A percentile compares a stretch with the other conserved stretches of the same genome.
Conservation (phyloP, 768 basidiomycete genomes). For the Trametes cubensis region DNA sequence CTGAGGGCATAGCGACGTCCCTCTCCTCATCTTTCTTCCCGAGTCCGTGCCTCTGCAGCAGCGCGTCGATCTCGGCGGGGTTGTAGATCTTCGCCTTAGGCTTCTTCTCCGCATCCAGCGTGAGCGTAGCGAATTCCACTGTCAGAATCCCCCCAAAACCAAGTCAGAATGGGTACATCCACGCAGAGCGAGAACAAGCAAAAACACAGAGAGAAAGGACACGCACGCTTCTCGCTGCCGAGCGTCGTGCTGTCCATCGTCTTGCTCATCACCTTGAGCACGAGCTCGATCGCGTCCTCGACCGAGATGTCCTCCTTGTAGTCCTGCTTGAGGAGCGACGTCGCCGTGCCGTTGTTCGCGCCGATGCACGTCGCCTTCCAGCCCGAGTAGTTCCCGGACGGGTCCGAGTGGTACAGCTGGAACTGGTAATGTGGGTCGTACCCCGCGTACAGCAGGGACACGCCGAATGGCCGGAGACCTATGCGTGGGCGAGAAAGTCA, state of each 20-base stretch:
- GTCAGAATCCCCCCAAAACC: background rate
- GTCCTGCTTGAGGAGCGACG: constrained; percentile 95
- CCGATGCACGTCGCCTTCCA: constrained; percentile 99
- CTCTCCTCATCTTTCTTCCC: constrained; percentile 87
- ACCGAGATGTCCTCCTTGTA: constrained; percentile 94
- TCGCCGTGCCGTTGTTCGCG: constrained; percentile 96
- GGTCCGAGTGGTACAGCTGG: constrained; percentile 98
- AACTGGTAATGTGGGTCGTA: constrained; percentile 95
- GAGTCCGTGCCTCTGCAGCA: constrained; percentile 77
- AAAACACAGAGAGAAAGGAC: constrained; percentile 11
- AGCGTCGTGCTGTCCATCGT: constrained; percentile 99
- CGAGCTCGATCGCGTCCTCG: constrained; percentile 91
- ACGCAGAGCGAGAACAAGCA: background rate
- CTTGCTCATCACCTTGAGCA: constrained; percentile 96
- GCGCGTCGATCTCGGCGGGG: constrained; percentile 83
- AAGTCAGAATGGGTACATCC: constrained; percentile 1
- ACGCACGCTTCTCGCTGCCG: constrained; percentile 92
- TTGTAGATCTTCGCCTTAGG: constrained; percentile 92
- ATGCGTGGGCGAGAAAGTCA: constrained; percentile 3
- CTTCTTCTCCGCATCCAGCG: constrained; percentile 73
- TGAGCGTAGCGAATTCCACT: constrained; percentile 98
- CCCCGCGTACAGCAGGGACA: constrained; percentile 94
- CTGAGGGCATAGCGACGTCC: constrained; percentile 62
- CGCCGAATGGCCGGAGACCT: constrained; percentile 98
- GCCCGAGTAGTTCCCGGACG: constrained; percentile 96